Conservation (phyloP, 345 rosid genomes). For the Populus euphratica region DNA sequence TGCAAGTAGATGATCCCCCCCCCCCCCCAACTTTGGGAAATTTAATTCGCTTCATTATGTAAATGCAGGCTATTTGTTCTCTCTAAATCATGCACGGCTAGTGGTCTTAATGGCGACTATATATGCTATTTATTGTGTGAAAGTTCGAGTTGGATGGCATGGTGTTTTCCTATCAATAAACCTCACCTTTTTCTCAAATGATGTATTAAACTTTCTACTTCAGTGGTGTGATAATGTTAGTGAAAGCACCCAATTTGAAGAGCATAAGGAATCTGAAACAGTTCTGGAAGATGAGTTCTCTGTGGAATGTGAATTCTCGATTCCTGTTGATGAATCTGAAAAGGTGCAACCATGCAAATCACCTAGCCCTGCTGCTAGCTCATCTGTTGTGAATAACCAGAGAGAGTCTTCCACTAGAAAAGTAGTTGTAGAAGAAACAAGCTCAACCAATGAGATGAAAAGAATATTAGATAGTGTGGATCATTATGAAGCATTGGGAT, state of each 20-base stretch:
- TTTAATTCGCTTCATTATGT: constrained; percentile 14
- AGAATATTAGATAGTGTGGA: constrained; percentile 67
- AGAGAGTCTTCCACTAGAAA: constrained; percentile 46
- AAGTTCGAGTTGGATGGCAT: constrained; percentile 91
- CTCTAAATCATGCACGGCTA: constrained; percentile 83
- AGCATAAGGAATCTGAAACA: constrained; percentile 59
- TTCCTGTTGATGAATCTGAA: constrained; percentile 55
- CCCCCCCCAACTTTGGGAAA: neutral
- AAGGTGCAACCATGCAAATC: constrained; percentile 63
- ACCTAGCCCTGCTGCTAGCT: constrained; percentile 46
- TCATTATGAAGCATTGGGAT: constrained; percentile 84
- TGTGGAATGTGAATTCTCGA: constrained; percentile 50
- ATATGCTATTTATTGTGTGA: constrained; percentile 76
- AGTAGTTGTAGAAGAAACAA: constrained; percentile 47
- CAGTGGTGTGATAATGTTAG: constrained; percentile 75
- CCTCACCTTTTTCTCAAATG: constrained; percentile 88
- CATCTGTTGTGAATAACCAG: constrained; percentile 46
- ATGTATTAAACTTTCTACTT: constrained; percentile 63
- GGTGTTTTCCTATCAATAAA: constrained; percentile 79
- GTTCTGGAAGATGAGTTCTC: constrained; percentile 64
- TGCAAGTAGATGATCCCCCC: neutral
- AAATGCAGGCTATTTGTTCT: constrained; percentile 84
- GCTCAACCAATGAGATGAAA: constrained; percentile 76
- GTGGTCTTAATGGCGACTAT: constrained; percentile 67
- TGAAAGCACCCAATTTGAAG: constrained; percentile 54